These are phyloP conservation scores for Yamadazyma takamatsuzukensis DNA, from an alignment of 805 yeast genomes.

Conservation along the genomic window DNA sequence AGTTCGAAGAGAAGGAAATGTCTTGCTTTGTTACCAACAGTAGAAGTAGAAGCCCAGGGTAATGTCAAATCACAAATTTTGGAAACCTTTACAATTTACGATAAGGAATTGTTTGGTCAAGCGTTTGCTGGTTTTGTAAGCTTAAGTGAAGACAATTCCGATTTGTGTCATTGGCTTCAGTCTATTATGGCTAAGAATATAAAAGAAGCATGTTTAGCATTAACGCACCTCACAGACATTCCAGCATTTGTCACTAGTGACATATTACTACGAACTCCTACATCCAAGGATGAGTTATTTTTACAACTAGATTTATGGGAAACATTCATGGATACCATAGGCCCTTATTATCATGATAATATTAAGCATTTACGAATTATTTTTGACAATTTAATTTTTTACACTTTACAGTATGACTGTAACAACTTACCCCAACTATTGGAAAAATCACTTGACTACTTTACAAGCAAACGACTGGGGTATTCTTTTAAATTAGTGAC, in stretches of 20 bases:
- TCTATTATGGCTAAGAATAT: constrained; percentile 30
- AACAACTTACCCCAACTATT: constrained; percentile 17
- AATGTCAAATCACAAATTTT: too few species aligned
- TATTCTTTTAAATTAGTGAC: constrained; percentile 18
- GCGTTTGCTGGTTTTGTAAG: too few species aligned
- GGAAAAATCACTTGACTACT: constrained; percentile 14
- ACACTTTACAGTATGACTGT: constrained; percentile 23
- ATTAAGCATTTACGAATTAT: constrained; percentile 16
- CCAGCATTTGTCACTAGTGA: constrained; percentile 41
- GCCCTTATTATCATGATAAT: constrained; percentile 18
- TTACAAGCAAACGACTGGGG: constrained; percentile 18
- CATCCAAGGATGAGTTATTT: constrained; percentile 24
- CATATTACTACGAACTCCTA: constrained; percentile 35
- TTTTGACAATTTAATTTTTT: constrained; percentile 26
- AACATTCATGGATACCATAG: constrained; percentile 20
- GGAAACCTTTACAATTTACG: too few species aligned
- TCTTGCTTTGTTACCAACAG: too few species aligned
- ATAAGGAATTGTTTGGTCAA: too few species aligned
- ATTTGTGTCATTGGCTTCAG: constrained; percentile 25
- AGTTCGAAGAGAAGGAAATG: too few species aligned
- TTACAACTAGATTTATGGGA: constrained; percentile 38
- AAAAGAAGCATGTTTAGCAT: constrained; percentile 26
- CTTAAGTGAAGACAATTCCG: too few species aligned
- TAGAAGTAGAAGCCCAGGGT: too few species aligned
- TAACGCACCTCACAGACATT: constrained; percentile 24